Base-by-base conservation (phyloP, 352 stramenopile species). In the Phytophthora europaea region DNA sequence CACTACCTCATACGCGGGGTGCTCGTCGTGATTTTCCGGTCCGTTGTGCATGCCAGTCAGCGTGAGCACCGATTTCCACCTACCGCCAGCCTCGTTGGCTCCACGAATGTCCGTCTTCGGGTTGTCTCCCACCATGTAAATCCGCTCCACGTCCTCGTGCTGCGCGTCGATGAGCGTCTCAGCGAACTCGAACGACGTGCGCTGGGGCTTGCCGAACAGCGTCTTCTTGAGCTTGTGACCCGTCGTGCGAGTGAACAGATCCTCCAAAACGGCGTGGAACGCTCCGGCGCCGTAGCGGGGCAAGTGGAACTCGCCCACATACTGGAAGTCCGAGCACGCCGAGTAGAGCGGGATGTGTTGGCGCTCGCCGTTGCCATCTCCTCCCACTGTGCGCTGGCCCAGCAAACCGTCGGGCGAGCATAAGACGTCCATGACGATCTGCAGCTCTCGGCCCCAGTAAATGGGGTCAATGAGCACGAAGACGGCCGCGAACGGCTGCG, bases 81-180 rank as follows among this genome's bases (percentile, higher is more conserved):
- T 85, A 1, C 85, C 84, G 40, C 87, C 88, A 16, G 85, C 85
- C 26, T 81, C 73, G 36, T 95, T 95, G 18, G 90, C 90, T 8
- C 90, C 90, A 54, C 90, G 84, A 76, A 96, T 93, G 55, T 96
- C 90, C 15, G 90, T 95, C 66, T 74, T 77, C 1, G 90, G 88
- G 73, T 96, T 96, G 75, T 96, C 90, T 52, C 90, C 90, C 26
- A 96, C 80, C 90, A 96, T 96, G 79, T 96, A 96, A 64, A 96
- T 89, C 43, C 81, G 76, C 54, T 92, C 73, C 6, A 95, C 84
- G 43, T 88, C 64, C 23, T 67, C 70, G 76, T 89, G 83, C 61
- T 96, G 90, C 28, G 72, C 71, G 61, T 94, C 87, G 45, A 96
- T 89, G 28, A 95, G 78, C 48, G 78, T 83, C 83, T 95, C 90